Evolutionary conservation across 805 yeast genomes (phyloP).

Genomic region (Yarrowia osloensis): DNA sequence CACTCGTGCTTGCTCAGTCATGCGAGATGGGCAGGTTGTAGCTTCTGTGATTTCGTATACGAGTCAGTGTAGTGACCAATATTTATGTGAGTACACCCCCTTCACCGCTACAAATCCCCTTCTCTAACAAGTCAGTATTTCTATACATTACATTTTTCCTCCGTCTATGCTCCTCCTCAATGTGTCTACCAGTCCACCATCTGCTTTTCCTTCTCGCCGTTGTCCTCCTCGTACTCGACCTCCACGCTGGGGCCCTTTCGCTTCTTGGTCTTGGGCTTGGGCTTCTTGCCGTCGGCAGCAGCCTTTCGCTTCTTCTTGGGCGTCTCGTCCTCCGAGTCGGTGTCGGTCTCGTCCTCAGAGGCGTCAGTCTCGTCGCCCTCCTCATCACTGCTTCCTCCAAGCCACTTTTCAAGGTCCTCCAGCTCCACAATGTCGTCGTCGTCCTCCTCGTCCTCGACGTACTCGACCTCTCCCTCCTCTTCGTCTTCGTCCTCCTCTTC

Average conservation of each 20-base stretch:
- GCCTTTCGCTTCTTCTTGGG: slow-evolving; percentile 32
- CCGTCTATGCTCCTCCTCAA: neutral
- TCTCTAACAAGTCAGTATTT: slow-evolving; percentile 8
- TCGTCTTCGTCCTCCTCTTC: slow-evolving; percentile 54
- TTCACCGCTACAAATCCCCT: neutral
- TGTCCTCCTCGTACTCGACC: slow-evolving; percentile 39
- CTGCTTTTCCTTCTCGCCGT: slow-evolving; percentile 21
- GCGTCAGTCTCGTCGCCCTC: slow-evolving; percentile 1
- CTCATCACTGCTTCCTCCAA: slow-evolving; percentile 46
- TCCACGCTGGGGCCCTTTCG: slow-evolving; percentile 36
- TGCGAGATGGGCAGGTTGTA: too few relatives aligned
- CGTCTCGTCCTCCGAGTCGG: slow-evolving; percentile 30
- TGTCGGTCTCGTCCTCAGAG: slow-evolving; percentile 20
- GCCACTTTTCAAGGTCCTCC: slow-evolving; percentile 91
- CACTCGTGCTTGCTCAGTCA: too few relatives aligned
- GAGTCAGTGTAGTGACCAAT: neutral
- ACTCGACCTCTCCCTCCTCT: slow-evolving; percentile 76
- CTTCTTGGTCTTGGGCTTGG: slow-evolving; percentile 21
- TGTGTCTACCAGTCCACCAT: slow-evolving; percentile 22
- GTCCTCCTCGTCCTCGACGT: slow-evolving; percentile 85
- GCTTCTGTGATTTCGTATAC: too few relatives aligned
- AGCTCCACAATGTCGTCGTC: slow-evolving; percentile 76
- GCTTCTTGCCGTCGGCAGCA: neutral
- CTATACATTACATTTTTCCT: slow-evolving; percentile 12
- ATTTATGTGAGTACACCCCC: too few relatives aligned